A percentile compares a stretch with the other conserved stretches of the same genome.
These are phyloP conservation scores for Verticillium isaacii DNA, from an alignment of 2,329 filamentous ascomycete genomes.

Conservation along the genomic window DNA sequence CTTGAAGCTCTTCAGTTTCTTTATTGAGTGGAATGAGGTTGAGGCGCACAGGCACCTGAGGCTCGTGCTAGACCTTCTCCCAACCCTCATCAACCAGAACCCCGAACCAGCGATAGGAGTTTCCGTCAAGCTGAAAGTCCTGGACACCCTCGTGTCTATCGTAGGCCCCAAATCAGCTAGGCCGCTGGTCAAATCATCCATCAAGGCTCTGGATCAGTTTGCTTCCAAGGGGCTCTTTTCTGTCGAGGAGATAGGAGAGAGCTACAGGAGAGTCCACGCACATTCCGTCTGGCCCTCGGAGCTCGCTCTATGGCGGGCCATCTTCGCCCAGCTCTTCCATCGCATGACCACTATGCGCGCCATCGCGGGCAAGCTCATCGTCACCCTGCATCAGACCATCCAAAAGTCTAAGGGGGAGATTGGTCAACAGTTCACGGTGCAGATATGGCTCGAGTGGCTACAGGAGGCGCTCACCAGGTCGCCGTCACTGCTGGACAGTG, in stretches of 20 bases:
- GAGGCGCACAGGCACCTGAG: constrained; percentile 61
- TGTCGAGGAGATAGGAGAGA: constrained; percentile 37
- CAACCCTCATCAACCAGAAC: constrained; percentile 45
- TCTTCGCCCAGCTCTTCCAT: constrained; percentile 43
- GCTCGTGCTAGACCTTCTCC: constrained; percentile 54
- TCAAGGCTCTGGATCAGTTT: constrained; percentile 63
- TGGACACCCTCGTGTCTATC: constrained; percentile 51
- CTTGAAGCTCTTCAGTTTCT: constrained; percentile 53
- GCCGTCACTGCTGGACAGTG: constrained; percentile 50
- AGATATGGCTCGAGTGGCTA: constrained; percentile 53
- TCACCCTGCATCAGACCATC: constrained; percentile 49
- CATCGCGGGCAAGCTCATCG: constrained; percentile 56
- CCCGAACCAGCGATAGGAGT: constrained; percentile 32
- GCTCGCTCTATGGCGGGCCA: constrained; percentile 41
- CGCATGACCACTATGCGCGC: constrained; percentile 57
- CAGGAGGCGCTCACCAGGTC: constrained; percentile 43
- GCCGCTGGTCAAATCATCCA: constrained; percentile 63
- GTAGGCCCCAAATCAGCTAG: constrained; percentile 57
- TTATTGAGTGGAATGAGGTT: constrained; percentile 63
- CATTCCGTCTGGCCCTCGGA: constrained; percentile 16
- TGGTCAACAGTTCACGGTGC: constrained; percentile 27
- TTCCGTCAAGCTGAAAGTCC: constrained; percentile 37
- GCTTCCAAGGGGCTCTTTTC: constrained; percentile 55
- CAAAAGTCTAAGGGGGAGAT: constrained; percentile 20
- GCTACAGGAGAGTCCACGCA: constrained; percentile 31